Evolutionary conservation across 208 protist species (phyloP), one percentile per base, ranked within the genome.

Genomic region (Vickermania spadyakhi): DNA sequence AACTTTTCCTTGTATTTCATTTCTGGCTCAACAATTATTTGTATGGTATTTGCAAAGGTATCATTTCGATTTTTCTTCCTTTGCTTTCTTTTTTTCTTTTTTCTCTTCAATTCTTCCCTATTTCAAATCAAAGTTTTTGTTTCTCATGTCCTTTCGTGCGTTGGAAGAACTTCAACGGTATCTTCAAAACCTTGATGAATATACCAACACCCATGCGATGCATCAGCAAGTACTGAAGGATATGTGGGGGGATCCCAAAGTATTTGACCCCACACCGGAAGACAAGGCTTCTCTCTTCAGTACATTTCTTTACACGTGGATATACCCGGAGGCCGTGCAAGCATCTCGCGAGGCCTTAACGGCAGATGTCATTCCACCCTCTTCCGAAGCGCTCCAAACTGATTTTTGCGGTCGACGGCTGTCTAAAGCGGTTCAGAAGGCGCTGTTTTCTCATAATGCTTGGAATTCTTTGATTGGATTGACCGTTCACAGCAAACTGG

Each of bases 401-500:
- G 64, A 70, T 50, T 56, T 63, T 2, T 77, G 72, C 53, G 81
- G 81, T 18, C 18, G 49, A 23, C 11, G 30, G n/a, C 72, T 89
- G 14, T 81, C 81, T 5, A 52, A 50, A 14, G 73, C 58, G 2
- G 56, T 79, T 11, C 72, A 73, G 36, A 49, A 28, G 30, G 64
- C 65, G 11, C 54, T 76, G 30, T 56, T 66, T 31, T 58, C 55
- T 2, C 66, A 73, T 2, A 66, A 89, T 53, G 62, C 66, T 53
- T 89, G 81, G 78, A 69, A 68, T 41, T 52, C 54, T 36, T 56
- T 75, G 54, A 21, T 86, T 25, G 82, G 82, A 18, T 58, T 51
- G 5, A 45, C 62, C 28, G 82, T 89, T 30, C 30, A 41, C 31
- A 56, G 54, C 45, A 58, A 54, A 3, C 31, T 58, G n/a, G 79